These are phyloP conservation scores for Paxillus rubicundulus DNA, from an alignment of 768 basidiomycete species.

Conservation along the genomic window DNA sequence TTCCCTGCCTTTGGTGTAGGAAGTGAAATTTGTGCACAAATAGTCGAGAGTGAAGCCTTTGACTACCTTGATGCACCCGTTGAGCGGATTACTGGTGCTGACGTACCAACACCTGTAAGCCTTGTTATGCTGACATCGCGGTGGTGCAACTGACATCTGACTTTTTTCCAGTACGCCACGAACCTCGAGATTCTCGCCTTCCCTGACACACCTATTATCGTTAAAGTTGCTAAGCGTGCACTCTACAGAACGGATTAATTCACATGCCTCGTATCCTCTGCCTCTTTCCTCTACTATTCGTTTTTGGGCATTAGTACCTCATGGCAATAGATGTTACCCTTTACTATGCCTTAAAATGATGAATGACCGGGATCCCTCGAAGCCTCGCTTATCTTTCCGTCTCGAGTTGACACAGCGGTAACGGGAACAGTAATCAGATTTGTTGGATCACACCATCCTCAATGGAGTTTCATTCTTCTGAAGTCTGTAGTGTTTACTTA, in stretches of 20 bases:
- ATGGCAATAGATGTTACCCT: slow-evolving; percentile 17
- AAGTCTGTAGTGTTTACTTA: slow-evolving; percentile 7
- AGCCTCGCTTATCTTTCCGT: no score
- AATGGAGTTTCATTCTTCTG: background rate
- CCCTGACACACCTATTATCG: slow-evolving; percentile 88
- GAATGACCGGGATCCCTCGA: no score
- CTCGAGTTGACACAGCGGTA: background rate
- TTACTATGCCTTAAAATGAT: background rate
- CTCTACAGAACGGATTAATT: slow-evolving; percentile 83
- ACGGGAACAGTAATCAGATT: background rate
- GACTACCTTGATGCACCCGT: slow-evolving; percentile 98
- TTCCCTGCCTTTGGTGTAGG: slow-evolving; percentile 99
- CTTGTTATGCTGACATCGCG: slow-evolving; percentile 5
- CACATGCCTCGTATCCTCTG: slow-evolving; percentile 9
- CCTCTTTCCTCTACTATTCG: slow-evolving; percentile 11
- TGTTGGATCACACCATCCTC: background rate
- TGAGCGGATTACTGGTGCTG: slow-evolving; percentile 95
- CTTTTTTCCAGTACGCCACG: slow-evolving; percentile 69
- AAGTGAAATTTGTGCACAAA: slow-evolving; percentile 97
- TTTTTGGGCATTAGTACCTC: slow-evolving; percentile 16
- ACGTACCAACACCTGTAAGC: slow-evolving; percentile 93
- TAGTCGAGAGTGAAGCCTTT: slow-evolving; percentile 95
- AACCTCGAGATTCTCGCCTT: slow-evolving; percentile 89
- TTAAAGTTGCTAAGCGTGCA: slow-evolving; percentile 92
- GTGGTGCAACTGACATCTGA: slow-evolving; percentile 9